Evolutionary conservation across 2,329 filamentous ascomycete species (phyloP).

Genomic region (Ceratocystis alfenasii): DNA sequence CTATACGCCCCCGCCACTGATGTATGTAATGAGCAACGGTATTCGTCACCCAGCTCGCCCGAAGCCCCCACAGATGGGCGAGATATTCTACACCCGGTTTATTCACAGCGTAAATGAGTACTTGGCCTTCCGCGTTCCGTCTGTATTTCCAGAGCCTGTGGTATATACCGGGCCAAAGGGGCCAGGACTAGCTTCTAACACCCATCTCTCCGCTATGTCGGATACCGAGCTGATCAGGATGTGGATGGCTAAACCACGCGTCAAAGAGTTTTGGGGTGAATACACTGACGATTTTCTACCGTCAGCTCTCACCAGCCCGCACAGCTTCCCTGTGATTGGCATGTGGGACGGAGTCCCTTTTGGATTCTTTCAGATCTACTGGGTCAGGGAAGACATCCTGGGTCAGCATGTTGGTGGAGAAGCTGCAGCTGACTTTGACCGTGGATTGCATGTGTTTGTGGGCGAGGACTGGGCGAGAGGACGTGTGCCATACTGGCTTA

Average conservation of each 20-base stretch:
- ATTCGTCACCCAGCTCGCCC: conserved; percentile 76
- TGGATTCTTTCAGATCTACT: conserved; percentile 96
- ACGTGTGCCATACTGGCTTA: conserved; percentile 69
- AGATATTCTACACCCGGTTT: conserved; percentile 82
- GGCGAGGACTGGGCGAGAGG: conserved; percentile 89
- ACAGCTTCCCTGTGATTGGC: conserved; percentile 84
- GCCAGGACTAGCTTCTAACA: conserved; percentile 29
- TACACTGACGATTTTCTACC: conserved; percentile 55
- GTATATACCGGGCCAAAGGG: conserved; percentile 50
- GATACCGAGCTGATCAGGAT: conserved; percentile 55
- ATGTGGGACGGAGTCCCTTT: conserved; percentile 93
- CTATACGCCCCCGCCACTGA: conserved; percentile 70
- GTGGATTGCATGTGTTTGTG: conserved; percentile 77
- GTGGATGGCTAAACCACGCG: conserved; percentile 82
- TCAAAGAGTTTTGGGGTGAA: conserved; percentile 73
- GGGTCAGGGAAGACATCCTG: conserved; percentile 84
- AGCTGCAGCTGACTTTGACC: conserved; percentile 61
- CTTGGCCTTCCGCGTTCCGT: conserved; percentile 78
- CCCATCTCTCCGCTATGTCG: conserved; percentile 35
- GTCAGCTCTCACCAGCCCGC: conserved; percentile 49
- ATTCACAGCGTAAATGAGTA: conserved; percentile 73
- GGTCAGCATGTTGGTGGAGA: conserved; percentile 55
- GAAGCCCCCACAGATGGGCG: conserved; percentile 80
- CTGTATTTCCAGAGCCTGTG: conserved; percentile 50
- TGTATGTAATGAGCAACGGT: conserved; percentile 67